Percentiles rank a stretch among this genome's conserved stretches.
phyloP scores from a whole-genome alignment of 257 asterid genomes.

The Ocimum tenuiflorum region DNA sequence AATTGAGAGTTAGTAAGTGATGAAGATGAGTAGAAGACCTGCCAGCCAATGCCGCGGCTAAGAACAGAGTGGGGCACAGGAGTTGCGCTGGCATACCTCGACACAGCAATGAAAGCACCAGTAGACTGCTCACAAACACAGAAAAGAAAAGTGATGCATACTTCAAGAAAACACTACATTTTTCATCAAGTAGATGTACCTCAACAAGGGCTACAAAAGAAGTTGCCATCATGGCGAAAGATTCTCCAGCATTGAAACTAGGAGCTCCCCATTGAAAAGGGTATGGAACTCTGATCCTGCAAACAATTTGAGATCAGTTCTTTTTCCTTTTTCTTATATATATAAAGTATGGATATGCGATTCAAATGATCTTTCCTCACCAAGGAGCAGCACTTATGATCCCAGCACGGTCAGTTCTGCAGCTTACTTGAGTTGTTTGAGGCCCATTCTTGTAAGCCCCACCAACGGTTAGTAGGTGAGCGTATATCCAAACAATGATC shows the following conservation, averaged over 20 bases:
- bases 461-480: conserved; percentile 72
- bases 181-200: conserved; percentile 46
- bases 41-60: conserved; percentile 98
- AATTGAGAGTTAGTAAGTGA: background rate
- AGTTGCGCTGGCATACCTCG: conserved; percentile 91
- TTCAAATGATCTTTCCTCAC: conserved; percentile 28
- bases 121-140: conserved; percentile 51
- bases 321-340: too few relatives aligned
- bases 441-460: conserved; percentile 69
- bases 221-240: conserved; percentile 96
- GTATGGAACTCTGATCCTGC: conserved; percentile 87
- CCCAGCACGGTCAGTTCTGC: conserved; percentile 95
- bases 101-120: conserved; percentile 80
- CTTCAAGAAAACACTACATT: too few relatives aligned
- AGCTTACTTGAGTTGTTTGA: conserved; percentile 50
- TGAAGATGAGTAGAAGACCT: conserved; percentile 39
- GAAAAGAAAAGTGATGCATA: background rate
- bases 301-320: background rate
- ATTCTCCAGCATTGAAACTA: conserved; percentile 80
- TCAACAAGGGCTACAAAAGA: conserved; percentile 86
- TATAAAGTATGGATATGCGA: background rate
- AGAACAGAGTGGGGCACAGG: conserved; percentile 88
- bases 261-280: conserved; percentile 99
- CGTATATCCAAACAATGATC: conserved; percentile 76
- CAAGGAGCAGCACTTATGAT: conserved; percentile 78